A percentile compares a stretch with the other conserved stretches of the same genome.
Evolutionary conservation across 148 eudicot genomes (phyloP).

Genomic region (Nyssa sinensis): DNA sequence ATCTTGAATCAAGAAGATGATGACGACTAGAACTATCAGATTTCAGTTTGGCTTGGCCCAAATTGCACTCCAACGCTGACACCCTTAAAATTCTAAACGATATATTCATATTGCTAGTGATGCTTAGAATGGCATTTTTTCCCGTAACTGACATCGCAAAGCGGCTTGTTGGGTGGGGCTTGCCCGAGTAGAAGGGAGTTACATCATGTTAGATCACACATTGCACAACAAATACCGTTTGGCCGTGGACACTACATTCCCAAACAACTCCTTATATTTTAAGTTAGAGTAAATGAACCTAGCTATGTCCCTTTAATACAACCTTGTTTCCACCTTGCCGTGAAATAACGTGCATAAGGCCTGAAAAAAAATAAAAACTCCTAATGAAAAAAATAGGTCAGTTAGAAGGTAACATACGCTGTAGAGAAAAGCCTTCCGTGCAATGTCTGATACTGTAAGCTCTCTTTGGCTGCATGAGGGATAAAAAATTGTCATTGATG

Average conservation of each 20-base stretch:
- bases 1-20: neutral
- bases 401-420: slow-evolving; percentile 57
- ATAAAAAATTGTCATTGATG: neutral
- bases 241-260: no score
- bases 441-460: slow-evolving; percentile 87
- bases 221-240: no score
- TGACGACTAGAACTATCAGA: neutral
- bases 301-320: no score
- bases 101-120: neutral
- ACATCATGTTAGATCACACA: no score
- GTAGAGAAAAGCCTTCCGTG: slow-evolving; percentile 94
- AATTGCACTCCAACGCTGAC: neutral
- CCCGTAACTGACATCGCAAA: no score
- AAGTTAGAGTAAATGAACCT: no score
- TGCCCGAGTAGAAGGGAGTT: no score
- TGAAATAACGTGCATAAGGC: no score
- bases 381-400: slow-evolving; percentile 6
- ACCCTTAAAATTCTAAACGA: neutral
- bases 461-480: slow-evolving; percentile 62
- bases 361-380: neutral
- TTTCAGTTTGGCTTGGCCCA: neutral
- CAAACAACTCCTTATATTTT: no score
- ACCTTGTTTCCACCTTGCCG: no score
- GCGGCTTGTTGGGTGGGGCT: no score
- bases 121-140: neutral